These are phyloP conservation scores for Acacia crassicarpa DNA, from an alignment of 306 rosid species.

Conservation along the genomic window DNA sequence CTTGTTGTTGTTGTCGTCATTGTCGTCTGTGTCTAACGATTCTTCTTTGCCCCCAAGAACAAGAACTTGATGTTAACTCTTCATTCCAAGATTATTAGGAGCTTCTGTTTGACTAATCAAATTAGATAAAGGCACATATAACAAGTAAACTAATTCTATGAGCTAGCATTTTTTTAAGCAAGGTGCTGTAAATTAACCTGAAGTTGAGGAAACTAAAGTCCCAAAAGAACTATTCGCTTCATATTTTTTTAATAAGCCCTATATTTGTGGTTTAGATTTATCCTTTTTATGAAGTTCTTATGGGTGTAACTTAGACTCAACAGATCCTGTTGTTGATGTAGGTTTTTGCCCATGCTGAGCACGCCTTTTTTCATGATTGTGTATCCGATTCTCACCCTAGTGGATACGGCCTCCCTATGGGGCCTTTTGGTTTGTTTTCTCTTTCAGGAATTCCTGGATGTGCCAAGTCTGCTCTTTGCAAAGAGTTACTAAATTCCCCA, in stretches of 20 bases:
- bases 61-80: slow-evolving; percentile 8
- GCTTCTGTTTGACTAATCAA: slow-evolving; percentile 3
- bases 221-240: neutral
- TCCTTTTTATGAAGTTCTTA: slow-evolving; percentile 19
- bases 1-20: too few species aligned
- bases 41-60: slow-evolving; percentile 11
- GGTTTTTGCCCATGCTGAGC: neutral
- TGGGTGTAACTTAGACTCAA: slow-evolving; percentile 22
- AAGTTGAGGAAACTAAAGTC: slow-evolving; percentile 20
- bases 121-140: neutral
- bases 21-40: neutral
- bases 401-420: neutral
- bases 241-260: neutral
- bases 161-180: slow-evolving; percentile 8
- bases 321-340: neutral
- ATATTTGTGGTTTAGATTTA: slow-evolving; percentile 10
- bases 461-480: slow-evolving; percentile 95
- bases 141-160: neutral
- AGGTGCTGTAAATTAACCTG: neutral
- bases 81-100: slow-evolving; percentile 14
- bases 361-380: neutral
- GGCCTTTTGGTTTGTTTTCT: slow-evolving; percentile 20
- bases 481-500: slow-evolving; percentile 68
- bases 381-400: slow-evolving; percentile 19
- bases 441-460: slow-evolving; percentile 90